phyloP scores from a whole-genome alignment of 2,329 filamentous ascomycete species.

The Colletotrichum cordylinicola region DNA sequence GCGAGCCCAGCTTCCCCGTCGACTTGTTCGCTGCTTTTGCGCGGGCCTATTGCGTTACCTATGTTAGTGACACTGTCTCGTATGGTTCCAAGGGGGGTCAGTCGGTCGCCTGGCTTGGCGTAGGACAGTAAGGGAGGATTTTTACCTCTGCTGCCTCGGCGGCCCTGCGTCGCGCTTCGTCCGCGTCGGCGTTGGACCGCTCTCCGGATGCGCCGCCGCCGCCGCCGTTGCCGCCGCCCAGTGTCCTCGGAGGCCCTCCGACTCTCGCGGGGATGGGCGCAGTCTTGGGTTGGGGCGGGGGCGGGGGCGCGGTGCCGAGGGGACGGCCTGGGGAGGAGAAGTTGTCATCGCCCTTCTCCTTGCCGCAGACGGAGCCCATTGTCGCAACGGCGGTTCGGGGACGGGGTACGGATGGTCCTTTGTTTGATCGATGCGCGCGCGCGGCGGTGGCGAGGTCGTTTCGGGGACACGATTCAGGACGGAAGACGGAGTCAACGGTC shows the following conservation, averaged over 20 bases:
- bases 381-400: slow-evolving; percentile 17
- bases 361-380: slow-evolving; percentile 92
- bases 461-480: not conserved
- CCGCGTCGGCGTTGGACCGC: slow-evolving; percentile 32
- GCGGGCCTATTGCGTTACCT: slow-evolving; percentile 59
- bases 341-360: slow-evolving; percentile 72
- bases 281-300: slow-evolving; percentile 51
- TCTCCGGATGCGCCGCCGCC: slow-evolving; percentile 29
- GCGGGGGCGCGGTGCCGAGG: slow-evolving; percentile 63
- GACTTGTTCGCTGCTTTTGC: slow-evolving; percentile 63
- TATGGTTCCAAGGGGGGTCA: not conserved
- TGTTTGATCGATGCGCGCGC: not conserved
- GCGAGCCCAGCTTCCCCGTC: slow-evolving; percentile 72
- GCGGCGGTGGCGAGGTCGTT: not conserved
- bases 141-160: slow-evolving; percentile 85
- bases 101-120: not conserved
- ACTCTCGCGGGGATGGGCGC: slow-evolving; percentile 59
- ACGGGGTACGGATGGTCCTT: not conserved
- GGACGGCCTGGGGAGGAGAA: slow-evolving; percentile 77
- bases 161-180: slow-evolving; percentile 74
- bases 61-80: not conserved
- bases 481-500: not conserved
- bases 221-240: slow-evolving; percentile 61
- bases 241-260: slow-evolving; percentile 64
- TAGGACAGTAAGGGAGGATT: slow-evolving; percentile 12